Conservation (phyloP, 2,329 filamentous ascomycete genomes). For the Didymella sp. region DNA sequence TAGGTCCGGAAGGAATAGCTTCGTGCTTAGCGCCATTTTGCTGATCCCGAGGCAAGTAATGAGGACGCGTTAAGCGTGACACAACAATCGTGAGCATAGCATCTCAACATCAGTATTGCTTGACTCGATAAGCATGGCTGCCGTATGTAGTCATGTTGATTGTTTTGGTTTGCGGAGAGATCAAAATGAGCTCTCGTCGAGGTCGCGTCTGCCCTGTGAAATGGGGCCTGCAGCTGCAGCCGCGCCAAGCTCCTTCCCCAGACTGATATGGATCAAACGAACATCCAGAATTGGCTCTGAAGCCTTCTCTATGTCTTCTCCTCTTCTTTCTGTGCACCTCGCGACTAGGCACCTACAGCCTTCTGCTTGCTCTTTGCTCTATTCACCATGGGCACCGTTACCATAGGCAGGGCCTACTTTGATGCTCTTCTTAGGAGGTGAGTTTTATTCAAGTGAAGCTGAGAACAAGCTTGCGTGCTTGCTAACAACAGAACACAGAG, state of each 20-base stretch:
- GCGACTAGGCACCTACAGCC: conserved; percentile 15
- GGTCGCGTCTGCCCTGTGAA: conserved; percentile 8
- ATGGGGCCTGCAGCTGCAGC: conserved; percentile 22
- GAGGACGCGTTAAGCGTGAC: background rate
- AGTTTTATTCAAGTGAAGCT: conserved; percentile 33
- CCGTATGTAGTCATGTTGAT: background rate
- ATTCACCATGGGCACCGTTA: conserved; percentile 56
- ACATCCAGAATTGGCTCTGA: background rate
- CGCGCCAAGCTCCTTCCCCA: conserved; percentile 24
- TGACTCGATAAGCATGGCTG: background rate
- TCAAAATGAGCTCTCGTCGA: background rate
- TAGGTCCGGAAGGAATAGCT: conserved; percentile 23
- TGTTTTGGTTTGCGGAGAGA: background rate
- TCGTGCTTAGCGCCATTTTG: background rate
- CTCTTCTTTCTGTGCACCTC: conserved; percentile 13
- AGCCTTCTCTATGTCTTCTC: conserved; percentile 7
- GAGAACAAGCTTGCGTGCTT: conserved; percentile 5
- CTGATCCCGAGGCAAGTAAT: background rate
- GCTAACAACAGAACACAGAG: conserved; percentile 48
- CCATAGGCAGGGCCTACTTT: conserved; percentile 67
- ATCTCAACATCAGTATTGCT: background rate
- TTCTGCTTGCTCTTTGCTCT: conserved; percentile 19
- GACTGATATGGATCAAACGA: conserved; percentile 12
- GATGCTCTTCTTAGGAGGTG: conserved; percentile 68
- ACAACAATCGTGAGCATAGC: background rate